Conservation (phyloP, 2,329 filamentous ascomycete species). For the Talaromyces sp. region DNA sequence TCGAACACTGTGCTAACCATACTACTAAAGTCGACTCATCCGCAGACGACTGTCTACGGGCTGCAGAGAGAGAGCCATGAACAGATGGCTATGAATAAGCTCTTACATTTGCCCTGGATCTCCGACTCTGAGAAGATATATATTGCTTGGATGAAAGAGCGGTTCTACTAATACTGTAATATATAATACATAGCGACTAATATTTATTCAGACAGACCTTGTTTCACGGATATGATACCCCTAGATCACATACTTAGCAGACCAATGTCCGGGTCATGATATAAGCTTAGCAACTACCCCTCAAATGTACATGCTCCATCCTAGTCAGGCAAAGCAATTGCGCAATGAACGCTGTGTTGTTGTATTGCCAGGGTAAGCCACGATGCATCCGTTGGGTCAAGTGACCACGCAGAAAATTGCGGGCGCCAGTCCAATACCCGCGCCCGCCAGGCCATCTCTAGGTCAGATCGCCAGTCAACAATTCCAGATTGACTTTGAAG, state of each 20-base stretch:
- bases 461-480: neutral
- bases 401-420: slow-evolving; percentile 5
- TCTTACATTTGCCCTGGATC: neutral
- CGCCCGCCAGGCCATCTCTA: neutral
- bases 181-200: neutral
- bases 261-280: neutral
- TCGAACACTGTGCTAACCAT: neutral
- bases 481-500: neutral
- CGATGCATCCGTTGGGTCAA: neutral
- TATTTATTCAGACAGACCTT: neutral
- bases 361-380: neutral
- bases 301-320: neutral
- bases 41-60: slow-evolving; percentile 10
- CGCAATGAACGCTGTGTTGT: neutral
- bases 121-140: slow-evolving; percentile 9
- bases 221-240: no score
- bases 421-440: neutral
- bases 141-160: slow-evolving; percentile 13
- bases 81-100: slow-evolving; percentile 9
- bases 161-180: slow-evolving; percentile 3
- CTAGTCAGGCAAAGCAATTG: neutral
- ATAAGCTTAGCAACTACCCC: neutral
- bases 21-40: neutral
- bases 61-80: slow-evolving; percentile 12
- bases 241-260: neutral